These are phyloP conservation scores for Durio zibethinus DNA, from an alignment of 345 rosid species.

Conservation along the genomic window DNA sequence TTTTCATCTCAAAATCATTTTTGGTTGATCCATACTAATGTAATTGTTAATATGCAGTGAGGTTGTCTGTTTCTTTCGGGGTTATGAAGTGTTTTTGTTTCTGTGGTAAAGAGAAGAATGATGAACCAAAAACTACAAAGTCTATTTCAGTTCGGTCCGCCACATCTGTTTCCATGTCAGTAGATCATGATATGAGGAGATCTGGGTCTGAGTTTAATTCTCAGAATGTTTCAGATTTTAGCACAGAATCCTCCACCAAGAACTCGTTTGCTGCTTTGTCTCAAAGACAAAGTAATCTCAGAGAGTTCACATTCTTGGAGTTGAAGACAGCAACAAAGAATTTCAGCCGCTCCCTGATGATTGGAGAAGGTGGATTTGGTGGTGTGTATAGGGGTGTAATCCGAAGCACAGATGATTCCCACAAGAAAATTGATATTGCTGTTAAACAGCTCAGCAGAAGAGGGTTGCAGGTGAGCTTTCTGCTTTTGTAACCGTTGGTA, in stretches of 20 bases:
- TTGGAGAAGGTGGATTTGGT: conserved; percentile 97
- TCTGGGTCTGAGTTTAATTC: conserved; percentile 74
- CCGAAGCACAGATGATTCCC: conserved; percentile 51
- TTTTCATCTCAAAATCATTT: neutral
- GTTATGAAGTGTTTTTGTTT: conserved; percentile 76
- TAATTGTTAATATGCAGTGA: conserved; percentile 31
- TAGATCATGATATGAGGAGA: conserved; percentile 45
- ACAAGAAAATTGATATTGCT: conserved; percentile 78
- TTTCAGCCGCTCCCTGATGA: conserved; percentile 84
- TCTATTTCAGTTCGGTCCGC: conserved; percentile 35
- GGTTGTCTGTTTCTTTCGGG: conserved; percentile 26
- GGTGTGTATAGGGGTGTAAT: conserved; percentile 73
- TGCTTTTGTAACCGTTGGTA: neutral
- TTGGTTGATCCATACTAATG: conserved; percentile 21
- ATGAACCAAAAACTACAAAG: conserved; percentile 35
- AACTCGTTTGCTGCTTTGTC: conserved; percentile 66
- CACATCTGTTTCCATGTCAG: conserved; percentile 39
- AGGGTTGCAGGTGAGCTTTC: conserved; percentile 72
- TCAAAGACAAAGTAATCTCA: conserved; percentile 68
- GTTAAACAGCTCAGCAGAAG: conserved; percentile 88
- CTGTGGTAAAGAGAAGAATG: conserved; percentile 38
- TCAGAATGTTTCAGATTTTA: conserved; percentile 57
- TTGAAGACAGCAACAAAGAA: conserved; percentile 82
- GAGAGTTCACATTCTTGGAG: conserved; percentile 64
- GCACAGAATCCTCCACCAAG: conserved; percentile 56